phyloP scores from a whole-genome alignment of 306 rosid genomes.

The Sechiopsis laciniata region DNA sequence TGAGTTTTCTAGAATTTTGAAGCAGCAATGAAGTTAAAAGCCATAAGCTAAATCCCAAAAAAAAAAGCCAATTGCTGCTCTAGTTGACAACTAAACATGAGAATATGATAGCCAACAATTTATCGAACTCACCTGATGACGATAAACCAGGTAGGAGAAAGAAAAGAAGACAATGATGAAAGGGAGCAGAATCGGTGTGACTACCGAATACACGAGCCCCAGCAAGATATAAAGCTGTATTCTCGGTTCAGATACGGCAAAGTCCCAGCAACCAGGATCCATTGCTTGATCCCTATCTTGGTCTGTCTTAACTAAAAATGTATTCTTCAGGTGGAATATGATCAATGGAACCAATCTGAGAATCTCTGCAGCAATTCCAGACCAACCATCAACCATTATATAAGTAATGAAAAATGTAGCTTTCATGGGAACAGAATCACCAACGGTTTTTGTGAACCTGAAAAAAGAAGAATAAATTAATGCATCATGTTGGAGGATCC shows the following conservation, averaged over 20 bases:
- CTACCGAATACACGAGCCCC: slow-evolving; percentile 75
- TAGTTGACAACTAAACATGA: not conserved
- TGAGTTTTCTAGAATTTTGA: not conserved
- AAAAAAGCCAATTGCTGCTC: not conserved
- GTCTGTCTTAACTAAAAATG: slow-evolving; percentile 81
- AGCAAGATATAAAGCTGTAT: slow-evolving; percentile 76
- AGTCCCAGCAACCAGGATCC: slow-evolving; percentile 73
- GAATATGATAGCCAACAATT: not conserved
- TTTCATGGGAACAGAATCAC: slow-evolving; percentile 84
- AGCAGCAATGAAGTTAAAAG: not conserved
- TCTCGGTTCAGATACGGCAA: slow-evolving; percentile 71
- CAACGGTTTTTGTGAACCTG: slow-evolving; percentile 73
- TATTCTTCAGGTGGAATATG: slow-evolving; percentile 71
- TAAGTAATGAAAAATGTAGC: slow-evolving; percentile 94
- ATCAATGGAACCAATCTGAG: slow-evolving; percentile 56
- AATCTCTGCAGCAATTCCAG: slow-evolving; percentile 82
- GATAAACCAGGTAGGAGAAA: slow-evolving; percentile 67
- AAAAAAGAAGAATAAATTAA: slow-evolving; percentile 27
- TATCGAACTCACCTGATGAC: slow-evolving; percentile 63
- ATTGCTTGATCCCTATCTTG: slow-evolving; percentile 66
- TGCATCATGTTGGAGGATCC: slow-evolving; percentile 24
- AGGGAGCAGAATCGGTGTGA: slow-evolving; percentile 85
- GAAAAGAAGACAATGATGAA: slow-evolving; percentile 75
- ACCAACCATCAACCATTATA: slow-evolving; percentile 88
- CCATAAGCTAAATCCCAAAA: not conserved